phyloP scores from a whole-genome alignment of 2,329 filamentous ascomycete species.

The Penicillium capsulatum region DNA sequence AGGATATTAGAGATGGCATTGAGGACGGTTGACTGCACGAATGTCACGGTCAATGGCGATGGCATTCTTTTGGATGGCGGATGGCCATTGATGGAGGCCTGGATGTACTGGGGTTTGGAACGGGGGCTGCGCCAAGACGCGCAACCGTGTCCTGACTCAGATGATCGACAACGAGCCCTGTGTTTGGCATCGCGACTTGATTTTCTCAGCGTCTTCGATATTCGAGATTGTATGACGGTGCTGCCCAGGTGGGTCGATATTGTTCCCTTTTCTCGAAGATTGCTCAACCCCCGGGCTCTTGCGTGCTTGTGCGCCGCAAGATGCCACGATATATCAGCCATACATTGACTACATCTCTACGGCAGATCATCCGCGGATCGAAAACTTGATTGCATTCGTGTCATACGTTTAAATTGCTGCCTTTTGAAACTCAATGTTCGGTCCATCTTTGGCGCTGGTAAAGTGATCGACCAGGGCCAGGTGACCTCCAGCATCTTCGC shows the following conservation, averaged over 20 bases:
- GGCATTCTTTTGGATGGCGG: constrained; percentile 11
- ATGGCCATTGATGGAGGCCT: constrained; percentile 6
- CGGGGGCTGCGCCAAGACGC: background rate
- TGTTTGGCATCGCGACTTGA: background rate
- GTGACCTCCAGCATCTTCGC: constrained; percentile 35
- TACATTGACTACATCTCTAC: too few relatives aligned
- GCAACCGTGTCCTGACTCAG: background rate
- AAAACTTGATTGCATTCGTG: too few relatives aligned
- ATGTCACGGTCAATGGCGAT: constrained; percentile 32
- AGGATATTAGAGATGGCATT: constrained; percentile 39
- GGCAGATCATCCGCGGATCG: too few relatives aligned
- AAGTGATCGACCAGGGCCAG: constrained; percentile 39
- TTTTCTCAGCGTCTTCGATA: too few relatives aligned
- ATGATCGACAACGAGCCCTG: background rate
- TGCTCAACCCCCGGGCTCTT: too few relatives aligned
- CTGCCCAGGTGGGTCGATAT: too few relatives aligned
- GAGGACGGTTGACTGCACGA: constrained; percentile 37
- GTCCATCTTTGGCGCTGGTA: constrained; percentile 36
- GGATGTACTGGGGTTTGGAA: background rate
- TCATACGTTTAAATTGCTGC: too few relatives aligned
- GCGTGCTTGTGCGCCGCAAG: too few relatives aligned
- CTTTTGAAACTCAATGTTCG: constrained; percentile 31
- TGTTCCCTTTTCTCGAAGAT: too few relatives aligned
- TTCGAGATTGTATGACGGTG: too few relatives aligned
- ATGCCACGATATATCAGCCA: too few relatives aligned